A percentile compares a stretch with the other conserved stretches of the same genome.
Evolutionary conservation across 441 rosid species (phyloP).

Genomic region (Omphalea diandra): DNA sequence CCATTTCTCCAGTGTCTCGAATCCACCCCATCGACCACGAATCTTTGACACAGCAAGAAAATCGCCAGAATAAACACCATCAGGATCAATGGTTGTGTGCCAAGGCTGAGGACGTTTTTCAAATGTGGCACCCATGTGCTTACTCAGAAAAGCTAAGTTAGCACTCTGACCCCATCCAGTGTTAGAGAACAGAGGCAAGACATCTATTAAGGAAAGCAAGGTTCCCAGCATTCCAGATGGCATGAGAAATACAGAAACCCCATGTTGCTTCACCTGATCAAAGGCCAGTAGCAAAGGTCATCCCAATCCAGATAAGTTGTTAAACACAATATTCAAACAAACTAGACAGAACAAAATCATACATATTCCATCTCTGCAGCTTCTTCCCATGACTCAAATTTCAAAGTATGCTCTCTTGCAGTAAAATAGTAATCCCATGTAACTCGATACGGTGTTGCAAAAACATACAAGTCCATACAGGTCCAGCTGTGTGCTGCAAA

Average conservation of each 20-base stretch:
- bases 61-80: slow-evolving; percentile 82
- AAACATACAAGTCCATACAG: slow-evolving; percentile 94
- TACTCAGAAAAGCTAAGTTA: slow-evolving; percentile 70
- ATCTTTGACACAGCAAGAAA: slow-evolving; percentile 92
- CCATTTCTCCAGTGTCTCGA: slow-evolving; percentile 98
- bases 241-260: slow-evolving; percentile 92
- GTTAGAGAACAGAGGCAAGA: slow-evolving; percentile 84
- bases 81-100: slow-evolving; percentile 52
- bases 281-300: slow-evolving; percentile 12
- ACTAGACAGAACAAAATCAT: slow-evolving; percentile 18
- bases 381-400: slow-evolving; percentile 90
- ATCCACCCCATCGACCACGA: slow-evolving; percentile 97
- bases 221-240: slow-evolving; percentile 95
- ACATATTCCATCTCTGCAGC: slow-evolving; percentile 85
- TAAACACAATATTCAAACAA: slow-evolving; percentile 4
- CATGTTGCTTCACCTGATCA: slow-evolving; percentile 81
- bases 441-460: slow-evolving; percentile 92
- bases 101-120: slow-evolving; percentile 81
- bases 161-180: slow-evolving; percentile 86
- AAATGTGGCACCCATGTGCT: slow-evolving; percentile 90
- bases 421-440: slow-evolving; percentile 96
- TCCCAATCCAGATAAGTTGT: slow-evolving; percentile 1
- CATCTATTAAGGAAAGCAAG: slow-evolving; percentile 68
- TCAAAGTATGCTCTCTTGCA: slow-evolving; percentile 71
- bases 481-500: slow-evolving; percentile 88